Conservation (phyloP, 2,329 filamentous ascomycete species). For the Diaporthe vexans region DNA sequence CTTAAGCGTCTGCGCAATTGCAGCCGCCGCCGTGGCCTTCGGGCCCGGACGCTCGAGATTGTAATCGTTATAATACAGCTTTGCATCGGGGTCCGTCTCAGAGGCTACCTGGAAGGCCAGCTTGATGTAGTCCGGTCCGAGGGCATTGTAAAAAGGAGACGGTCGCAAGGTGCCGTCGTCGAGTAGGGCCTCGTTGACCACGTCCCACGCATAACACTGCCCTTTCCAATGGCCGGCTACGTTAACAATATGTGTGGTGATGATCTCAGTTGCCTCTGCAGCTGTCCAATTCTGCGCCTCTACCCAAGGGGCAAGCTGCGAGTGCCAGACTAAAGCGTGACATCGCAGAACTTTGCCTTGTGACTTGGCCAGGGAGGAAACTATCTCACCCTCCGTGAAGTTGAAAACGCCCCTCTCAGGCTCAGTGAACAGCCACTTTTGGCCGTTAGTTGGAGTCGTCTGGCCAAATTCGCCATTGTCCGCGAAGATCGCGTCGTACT, state of each 20-base stretch:
- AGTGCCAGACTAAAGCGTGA: conserved; percentile 65
- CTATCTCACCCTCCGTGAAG: conserved; percentile 69
- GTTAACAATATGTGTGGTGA: conserved; percentile 67
- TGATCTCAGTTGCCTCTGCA: conserved; percentile 61
- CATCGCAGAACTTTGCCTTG: conserved; percentile 68
- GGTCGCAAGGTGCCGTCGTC: conserved; percentile 61
- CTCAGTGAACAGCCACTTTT: conserved; percentile 64
- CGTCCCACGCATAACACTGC: conserved; percentile 69
- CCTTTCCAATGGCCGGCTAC: conserved; percentile 62
- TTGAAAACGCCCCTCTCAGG: conserved; percentile 71
- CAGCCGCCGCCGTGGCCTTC: conserved; percentile 59
- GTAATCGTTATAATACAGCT: conserved; percentile 74
- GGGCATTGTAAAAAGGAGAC: conserved; percentile 54
- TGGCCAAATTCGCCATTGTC: conserved; percentile 71
- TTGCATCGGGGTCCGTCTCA: conserved; percentile 62
- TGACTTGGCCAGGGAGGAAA: conserved; percentile 58
- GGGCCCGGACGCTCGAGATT: conserved; percentile 65
- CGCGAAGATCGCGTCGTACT: conserved; percentile 68
- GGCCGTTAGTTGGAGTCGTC: conserved; percentile 72
- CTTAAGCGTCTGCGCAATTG: conserved; percentile 60
- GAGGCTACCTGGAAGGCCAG: conserved; percentile 65
- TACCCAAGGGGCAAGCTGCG: conserved; percentile 66
- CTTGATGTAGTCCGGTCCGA: conserved; percentile 66
- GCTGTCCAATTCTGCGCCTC: conserved; percentile 62
- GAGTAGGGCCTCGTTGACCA: conserved; percentile 70